Base-by-base conservation (phyloP, 169 alveolate genomes). In the Plasmodium fragile region DNA sequence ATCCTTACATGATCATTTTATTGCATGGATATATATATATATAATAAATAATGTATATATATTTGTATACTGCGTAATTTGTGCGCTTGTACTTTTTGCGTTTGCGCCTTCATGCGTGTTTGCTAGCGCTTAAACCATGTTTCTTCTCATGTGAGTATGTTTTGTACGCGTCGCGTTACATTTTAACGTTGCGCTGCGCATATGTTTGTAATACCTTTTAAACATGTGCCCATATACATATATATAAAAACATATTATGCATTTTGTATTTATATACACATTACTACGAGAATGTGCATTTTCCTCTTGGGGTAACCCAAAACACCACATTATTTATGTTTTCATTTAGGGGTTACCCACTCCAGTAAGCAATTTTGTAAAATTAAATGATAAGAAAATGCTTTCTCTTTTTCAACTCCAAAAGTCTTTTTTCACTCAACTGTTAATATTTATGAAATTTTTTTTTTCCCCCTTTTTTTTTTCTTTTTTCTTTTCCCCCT, bases 391-490 rank as follows among this genome's bases (percentile, higher is more conserved):
- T 43, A 80, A 80, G 65, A 65, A 32, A 59, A 59, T 82, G 30
- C 49, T 28, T 53, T 82, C 45, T 82, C 72, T 59, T 82, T 82
- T 43, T 45, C 43, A 82, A 34, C 32, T 59, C 70, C 30, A 39
- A 36, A 81, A 82, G 92, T 82, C 92, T 82, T 82, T 82, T 82
- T 82, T 82, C 52, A 8, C 5, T 49, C 53, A 81, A 28, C 34
- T 59, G 77, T 49, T 65, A 59, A 59, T 82, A 45, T 59, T 45
- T 59, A 59, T 45, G 81, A 30, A 80, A 82, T 65, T 59, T 11
- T 53, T 59, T 13, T 53, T 25, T 30, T 43, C 30, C n/a, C 43
- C 34, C 0, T 8, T 65, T 65, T 18, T 18, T 28, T 28, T 65
- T 28, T 5, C 1, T 18, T 25, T 25, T 3, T 1, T 25, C 3